phyloP scores from a whole-genome alignment of 1,284 basidiomycete species.

The Rhodofomes roseus region DNA sequence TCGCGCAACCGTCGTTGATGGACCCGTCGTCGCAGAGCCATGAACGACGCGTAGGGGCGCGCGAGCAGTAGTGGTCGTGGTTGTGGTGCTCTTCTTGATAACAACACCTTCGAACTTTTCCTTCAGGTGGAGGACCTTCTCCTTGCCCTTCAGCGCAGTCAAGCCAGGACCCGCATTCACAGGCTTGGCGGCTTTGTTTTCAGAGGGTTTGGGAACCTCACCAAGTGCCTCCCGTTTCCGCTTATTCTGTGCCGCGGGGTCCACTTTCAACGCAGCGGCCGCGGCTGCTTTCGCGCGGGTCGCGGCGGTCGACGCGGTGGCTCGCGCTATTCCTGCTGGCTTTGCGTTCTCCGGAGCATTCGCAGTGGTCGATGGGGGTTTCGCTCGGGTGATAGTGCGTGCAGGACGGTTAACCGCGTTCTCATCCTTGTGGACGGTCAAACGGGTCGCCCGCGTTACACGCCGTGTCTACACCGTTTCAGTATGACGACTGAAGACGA shows the following conservation, averaged over 20 bases:
- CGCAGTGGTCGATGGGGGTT: slow-evolving; percentile 42
- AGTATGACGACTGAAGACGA: neutral
- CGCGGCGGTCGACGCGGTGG: slow-evolving; percentile 34
- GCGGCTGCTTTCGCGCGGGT: slow-evolving; percentile 31
- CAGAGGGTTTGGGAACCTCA: slow-evolving; percentile 54
- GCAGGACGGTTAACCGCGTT: slow-evolving; percentile 50
- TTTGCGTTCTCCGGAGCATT: slow-evolving; percentile 35
- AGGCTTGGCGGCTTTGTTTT: slow-evolving; percentile 36
- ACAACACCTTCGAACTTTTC: slow-evolving; percentile 55
- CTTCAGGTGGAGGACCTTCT: slow-evolving; percentile 33
- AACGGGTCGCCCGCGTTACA: slow-evolving; percentile 50
- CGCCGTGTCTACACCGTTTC: slow-evolving; percentile 45
- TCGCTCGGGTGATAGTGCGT: slow-evolving; percentile 52
- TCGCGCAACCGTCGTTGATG: slow-evolving; percentile 25
- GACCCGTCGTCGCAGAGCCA: slow-evolving; percentile 27
- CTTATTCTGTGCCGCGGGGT: slow-evolving; percentile 47
- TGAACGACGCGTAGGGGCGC: slow-evolving; percentile 19
- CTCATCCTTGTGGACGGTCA: slow-evolving; percentile 55
- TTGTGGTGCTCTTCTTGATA: slow-evolving; percentile 41
- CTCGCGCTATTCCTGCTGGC: slow-evolving; percentile 23
- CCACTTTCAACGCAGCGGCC: slow-evolving; percentile 33
- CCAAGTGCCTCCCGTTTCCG: slow-evolving; percentile 73
- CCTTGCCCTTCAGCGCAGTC: slow-evolving; percentile 38
- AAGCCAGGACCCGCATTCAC: slow-evolving; percentile 23
- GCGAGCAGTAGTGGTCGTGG: slow-evolving; percentile 26